Evolutionary conservation across 225 moss, liverwort and hornwort genomes (phyloP).

Genomic region (Antitrichia curtipendula): DNA sequence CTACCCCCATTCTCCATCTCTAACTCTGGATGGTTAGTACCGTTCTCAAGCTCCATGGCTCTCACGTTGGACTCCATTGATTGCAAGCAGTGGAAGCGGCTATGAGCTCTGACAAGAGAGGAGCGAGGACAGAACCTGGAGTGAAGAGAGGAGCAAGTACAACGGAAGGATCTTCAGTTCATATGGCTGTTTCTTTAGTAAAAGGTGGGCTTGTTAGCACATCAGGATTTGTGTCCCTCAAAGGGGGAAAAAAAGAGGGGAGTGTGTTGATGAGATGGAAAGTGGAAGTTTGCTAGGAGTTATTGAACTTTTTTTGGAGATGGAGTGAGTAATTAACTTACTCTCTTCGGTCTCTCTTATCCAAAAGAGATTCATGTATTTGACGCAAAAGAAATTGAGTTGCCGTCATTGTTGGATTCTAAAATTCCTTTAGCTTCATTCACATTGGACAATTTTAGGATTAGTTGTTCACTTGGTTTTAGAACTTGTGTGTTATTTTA

Average conservation of each 20-base stretch:
- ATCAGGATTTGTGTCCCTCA: not conserved
- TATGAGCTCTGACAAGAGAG: not conserved
- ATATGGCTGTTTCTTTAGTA: not conserved
- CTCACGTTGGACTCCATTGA: not conserved
- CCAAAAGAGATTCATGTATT: too few relatives aligned
- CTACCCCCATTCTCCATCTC: not conserved
- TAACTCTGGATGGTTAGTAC: not conserved
- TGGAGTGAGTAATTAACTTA: too few relatives aligned
- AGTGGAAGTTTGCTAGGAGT: too few relatives aligned
- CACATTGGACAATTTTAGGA: too few relatives aligned
- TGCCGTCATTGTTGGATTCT: too few relatives aligned
- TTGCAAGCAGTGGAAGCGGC: not conserved
- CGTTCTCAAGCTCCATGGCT: not conserved
- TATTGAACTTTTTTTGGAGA: too few relatives aligned
- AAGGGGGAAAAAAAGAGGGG: not conserved
- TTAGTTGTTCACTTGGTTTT: too few relatives aligned
- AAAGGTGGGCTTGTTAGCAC: not conserved
- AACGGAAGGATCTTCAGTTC: not conserved
- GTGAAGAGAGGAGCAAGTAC: not conserved
- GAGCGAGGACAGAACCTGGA: not conserved
- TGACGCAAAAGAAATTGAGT: too few relatives aligned
- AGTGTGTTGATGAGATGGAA: too few relatives aligned
- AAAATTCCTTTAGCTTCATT: too few relatives aligned
- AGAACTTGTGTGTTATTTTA: too few relatives aligned
- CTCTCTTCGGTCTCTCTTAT: too few relatives aligned